These are phyloP conservation scores for Babesia gibsoni DNA, from an alignment of 169 alveolate species.

Conservation along the genomic window DNA sequence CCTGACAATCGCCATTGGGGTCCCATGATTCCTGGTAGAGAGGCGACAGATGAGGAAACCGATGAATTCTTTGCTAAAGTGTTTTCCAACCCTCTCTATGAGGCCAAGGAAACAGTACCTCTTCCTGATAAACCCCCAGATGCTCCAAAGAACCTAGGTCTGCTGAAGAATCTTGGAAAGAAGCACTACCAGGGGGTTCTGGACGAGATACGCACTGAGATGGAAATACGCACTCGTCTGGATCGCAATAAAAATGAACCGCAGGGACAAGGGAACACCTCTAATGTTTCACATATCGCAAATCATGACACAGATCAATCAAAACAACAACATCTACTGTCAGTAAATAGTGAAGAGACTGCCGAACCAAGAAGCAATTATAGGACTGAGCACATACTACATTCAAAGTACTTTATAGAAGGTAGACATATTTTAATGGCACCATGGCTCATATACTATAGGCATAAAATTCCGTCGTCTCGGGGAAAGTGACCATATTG, in stretches of 20 bases:
- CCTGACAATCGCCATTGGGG: constrained; percentile 18
- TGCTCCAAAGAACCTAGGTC: constrained; percentile 12
- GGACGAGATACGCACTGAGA: constrained; percentile 36
- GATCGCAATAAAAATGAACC: not conserved
- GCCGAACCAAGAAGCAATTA: constrained; percentile 9
- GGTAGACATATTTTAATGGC: not conserved
- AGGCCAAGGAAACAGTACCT: not conserved
- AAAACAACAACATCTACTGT: not conserved
- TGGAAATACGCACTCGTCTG: constrained; percentile 7
- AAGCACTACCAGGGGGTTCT: constrained; percentile 30
- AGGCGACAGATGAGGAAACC: not conserved
- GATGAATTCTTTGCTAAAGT: constrained; percentile 14
- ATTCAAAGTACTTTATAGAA: constrained; percentile 32
- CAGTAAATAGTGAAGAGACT: not conserved
- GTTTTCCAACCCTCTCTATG: constrained; percentile 44
- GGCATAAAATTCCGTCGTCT: constrained; percentile 71
- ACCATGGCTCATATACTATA: not conserved
- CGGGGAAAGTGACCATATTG: constrained; percentile 73
- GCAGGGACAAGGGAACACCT: not conserved
- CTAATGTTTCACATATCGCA: not conserved
- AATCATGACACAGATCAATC: not conserved
- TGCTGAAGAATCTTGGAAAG: constrained; percentile 40
- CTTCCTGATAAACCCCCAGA: not conserved
- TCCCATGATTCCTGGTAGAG: constrained; percentile 11
- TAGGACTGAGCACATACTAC: constrained; percentile 1